A percentile compares a stretch with the other conserved stretches of the same genome.
Conservation (phyloP, 2,329 filamentous ascomycete genomes). For the Epichloe scottii region DNA sequence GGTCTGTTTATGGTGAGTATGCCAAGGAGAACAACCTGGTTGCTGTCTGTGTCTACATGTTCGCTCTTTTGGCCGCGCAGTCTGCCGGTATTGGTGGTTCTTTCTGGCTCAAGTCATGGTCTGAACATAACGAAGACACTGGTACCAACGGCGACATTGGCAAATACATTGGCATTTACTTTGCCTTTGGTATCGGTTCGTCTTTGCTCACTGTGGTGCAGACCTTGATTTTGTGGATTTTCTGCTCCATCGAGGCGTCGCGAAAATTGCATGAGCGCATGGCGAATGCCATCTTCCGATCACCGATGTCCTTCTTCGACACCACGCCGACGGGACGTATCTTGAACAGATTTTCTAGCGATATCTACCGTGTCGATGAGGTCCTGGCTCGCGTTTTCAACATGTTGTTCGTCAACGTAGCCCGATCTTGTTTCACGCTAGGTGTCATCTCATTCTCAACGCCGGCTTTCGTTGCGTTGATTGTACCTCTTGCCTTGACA, state of each 20-base stretch:
- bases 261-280: constrained; percentile 94
- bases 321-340: constrained; percentile 95
- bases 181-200: constrained; percentile 82
- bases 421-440: constrained; percentile 70
- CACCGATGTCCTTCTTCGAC: constrained; percentile 98
- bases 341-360: constrained; percentile 84
- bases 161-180: constrained; percentile 91
- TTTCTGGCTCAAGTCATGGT: constrained; percentile 90
- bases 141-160: constrained; percentile 64
- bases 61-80: constrained; percentile 68
- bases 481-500: constrained; percentile 65
- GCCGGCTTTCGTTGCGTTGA: constrained; percentile 67
- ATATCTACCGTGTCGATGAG: constrained; percentile 77
- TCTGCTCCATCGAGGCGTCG: constrained; percentile 97
- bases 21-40: constrained; percentile 85
- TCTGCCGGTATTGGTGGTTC: constrained; percentile 71
- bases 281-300: constrained; percentile 94
- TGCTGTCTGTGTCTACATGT: constrained; percentile 70
- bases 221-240: constrained; percentile 95
- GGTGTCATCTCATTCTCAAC: constrained; percentile 71
- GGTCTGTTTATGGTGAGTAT: constrained; percentile 84
- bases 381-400: constrained; percentile 94
- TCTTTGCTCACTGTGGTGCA: constrained; percentile 78
- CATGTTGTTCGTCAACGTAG: constrained; percentile 76
- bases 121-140: constrained; percentile 59